phyloP scores from a whole-genome alignment of 1,284 basidiomycete species.

The Moniliophthora roreri region DNA sequence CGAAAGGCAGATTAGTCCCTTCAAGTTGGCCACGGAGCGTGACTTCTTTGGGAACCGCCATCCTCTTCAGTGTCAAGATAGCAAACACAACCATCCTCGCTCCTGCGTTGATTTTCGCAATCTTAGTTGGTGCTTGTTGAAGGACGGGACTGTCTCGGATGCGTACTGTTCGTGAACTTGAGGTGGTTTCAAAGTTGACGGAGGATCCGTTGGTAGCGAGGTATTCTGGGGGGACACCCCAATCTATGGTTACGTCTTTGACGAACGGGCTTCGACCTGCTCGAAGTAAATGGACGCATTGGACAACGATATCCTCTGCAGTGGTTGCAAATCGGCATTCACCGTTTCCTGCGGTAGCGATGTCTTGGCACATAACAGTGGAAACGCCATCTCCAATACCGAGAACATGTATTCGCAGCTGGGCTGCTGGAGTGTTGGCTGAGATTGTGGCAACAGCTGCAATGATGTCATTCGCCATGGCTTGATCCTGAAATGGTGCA shows the following conservation, averaged over 20 bases:
- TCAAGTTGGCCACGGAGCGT: slow-evolving; percentile 37
- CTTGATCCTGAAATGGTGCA: slow-evolving; percentile 25
- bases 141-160: slow-evolving; percentile 32
- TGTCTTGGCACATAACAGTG: slow-evolving; percentile 46
- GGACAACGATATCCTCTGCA: slow-evolving; percentile 43
- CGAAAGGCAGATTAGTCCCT: slow-evolving; percentile 27
- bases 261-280: slow-evolving; percentile 48
- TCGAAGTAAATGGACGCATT: slow-evolving; percentile 48
- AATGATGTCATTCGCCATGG: slow-evolving; percentile 21
- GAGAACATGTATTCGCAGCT: slow-evolving; percentile 50
- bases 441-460: slow-evolving; percentile 31
- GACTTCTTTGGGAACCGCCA: slow-evolving; percentile 36
- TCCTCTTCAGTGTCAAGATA: slow-evolving; percentile 34
- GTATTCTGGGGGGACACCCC: slow-evolving; percentile 36
- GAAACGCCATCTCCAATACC: slow-evolving; percentile 55
- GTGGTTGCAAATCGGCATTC: slow-evolving; percentile 42
- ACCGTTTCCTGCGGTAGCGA: slow-evolving; percentile 52
- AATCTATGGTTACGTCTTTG: slow-evolving; percentile 46
- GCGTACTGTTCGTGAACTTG: slow-evolving; percentile 13
- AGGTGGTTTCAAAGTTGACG: slow-evolving; percentile 26
- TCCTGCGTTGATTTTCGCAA: slow-evolving; percentile 45
- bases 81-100: slow-evolving; percentile 44
- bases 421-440: slow-evolving; percentile 23
- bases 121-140: slow-evolving; percentile 43
- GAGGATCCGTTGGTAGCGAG: slow-evolving; percentile 15